Base-by-base conservation (phyloP, 169 alveolate species). In the Condylostoma magnum region DNA sequence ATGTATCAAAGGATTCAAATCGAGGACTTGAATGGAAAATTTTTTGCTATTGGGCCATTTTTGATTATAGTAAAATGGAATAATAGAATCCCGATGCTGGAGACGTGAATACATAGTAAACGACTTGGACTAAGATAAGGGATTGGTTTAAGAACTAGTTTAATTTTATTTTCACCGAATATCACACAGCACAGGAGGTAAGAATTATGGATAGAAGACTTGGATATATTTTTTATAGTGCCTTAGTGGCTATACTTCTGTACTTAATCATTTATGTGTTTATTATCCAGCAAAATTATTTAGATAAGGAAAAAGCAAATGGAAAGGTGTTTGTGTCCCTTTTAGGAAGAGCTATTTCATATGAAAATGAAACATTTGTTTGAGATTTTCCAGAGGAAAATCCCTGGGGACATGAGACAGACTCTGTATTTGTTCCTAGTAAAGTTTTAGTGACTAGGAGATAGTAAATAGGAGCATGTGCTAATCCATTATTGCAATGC, bases 321-420 rank as follows among this genome's bases (percentile, higher is more conserved):
- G 71, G 71, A 33, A 18, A 10, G 1, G 30, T 31, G 18, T 60
- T 2, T 38, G 27, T 28, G 27, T 20, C 31, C n/a, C n/a, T 60
- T 18, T 10, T 60, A 6, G 71, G 71, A 8, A 10, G 15, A 6
- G 71, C 71, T 15, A 10, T 12, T 10, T 60, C 71, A 8, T 22
- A 34, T 8, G 56, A 31, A 8, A 28, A 33, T 18, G 34, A 55
- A 18, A 28, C 44, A 55, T 60, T 38, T 27, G 71, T 41, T 27
- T 60, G 71, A 31, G 71, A 60, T 41, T 4, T 41, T 10, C 4
- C 71, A 1, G 71, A 60, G 27, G 56, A 60, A 41, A 60, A 60
- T 34, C 71, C 71, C 18, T 60, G 71, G 71, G 71, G 71, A 22
- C 56, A 36, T 3, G 71, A 60, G 43, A 60, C 71, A 12, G 10